Evolutionary conservation across 2,329 filamentous ascomycete genomes (phyloP), one percentile per base, ranked within the genome.

Genomic region (Cucurbitaria berberidis): DNA sequence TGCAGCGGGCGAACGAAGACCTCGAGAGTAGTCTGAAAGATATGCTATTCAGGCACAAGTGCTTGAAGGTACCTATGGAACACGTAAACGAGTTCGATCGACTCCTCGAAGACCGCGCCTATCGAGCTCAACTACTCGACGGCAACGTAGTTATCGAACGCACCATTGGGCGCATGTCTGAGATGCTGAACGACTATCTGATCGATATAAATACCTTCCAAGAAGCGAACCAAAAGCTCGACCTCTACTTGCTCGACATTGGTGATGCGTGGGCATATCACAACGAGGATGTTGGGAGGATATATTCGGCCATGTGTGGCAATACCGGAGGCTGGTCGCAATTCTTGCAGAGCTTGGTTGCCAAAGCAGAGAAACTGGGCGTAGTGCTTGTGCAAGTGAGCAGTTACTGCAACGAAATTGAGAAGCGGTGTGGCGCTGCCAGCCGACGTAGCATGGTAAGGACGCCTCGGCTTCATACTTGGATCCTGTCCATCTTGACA

Each of bases 111-210:
- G 91, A 97, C 68, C 86, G 89, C 57, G 82, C 83, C 46, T 98
- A 96, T 72, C 87, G 93, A 15, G 79, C 86, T 16, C 88, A 93
- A 63, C 90, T 98, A 46, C 82, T 96, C 32, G 86, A 88, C 44
- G 91, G 93, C 47, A 97, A 97, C 68, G 88, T 95, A 66, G 90
- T 89, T 73, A 96, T 98, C 57, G 92, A 96, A 68, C 89, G 92
- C 74, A 91, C 96, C 50, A 84, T 96, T 41, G 84, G 86, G n/a
- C 84, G 91, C 59, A 96, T 93, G 26, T 87, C 87, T 13, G 80
- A 82, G 19, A 84, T 89, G 18, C 86, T 96, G 73, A 87, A 89
- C 53, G 90, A 93, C 70, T 86, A 89, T 44, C 79, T 93, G 32
- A 84, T 88, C 63, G 93, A 98, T 70, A 84, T 96, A 8, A 82